phyloP scores from a whole-genome alignment of 306 rosid species.

The Canavalia gladiata region DNA sequence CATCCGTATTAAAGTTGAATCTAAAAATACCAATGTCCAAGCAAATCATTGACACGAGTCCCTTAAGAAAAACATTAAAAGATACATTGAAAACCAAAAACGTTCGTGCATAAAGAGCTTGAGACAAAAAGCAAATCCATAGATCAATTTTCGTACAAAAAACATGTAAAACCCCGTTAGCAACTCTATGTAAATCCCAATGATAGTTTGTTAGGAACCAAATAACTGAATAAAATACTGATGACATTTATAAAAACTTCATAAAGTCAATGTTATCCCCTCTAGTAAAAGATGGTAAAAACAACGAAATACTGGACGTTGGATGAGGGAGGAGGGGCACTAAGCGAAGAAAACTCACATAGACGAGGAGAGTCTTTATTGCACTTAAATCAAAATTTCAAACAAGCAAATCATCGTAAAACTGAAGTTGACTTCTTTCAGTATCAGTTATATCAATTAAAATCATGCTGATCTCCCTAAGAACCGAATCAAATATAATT shows the following conservation, averaged over 20 bases:
- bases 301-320: not conserved
- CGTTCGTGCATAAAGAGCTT: not conserved
- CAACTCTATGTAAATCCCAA: not conserved
- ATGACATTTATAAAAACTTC: not conserved
- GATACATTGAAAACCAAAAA: not conserved
- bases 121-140: not conserved
- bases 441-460: conserved; percentile 46
- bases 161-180: no score
- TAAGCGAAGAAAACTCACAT: not conserved
- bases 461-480: conserved; percentile 39
- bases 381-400: not conserved
- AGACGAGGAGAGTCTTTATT: conserved; percentile 40
- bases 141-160: not conserved
- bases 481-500: conserved; percentile 44
- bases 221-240: not conserved
- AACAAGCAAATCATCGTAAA: conserved; percentile 34
- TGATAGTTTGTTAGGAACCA: not conserved
- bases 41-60: not conserved
- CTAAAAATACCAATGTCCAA: not conserved
- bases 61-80: not conserved
- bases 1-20: no score
- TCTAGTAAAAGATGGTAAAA: not conserved
- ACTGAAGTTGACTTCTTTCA: conserved; percentile 39
- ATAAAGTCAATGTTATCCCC: not conserved
- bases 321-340: not conserved